phyloP scores from a whole-genome alignment of 495 filamentous ascomycete genomes.

The Sporormia fimetaria region DNA sequence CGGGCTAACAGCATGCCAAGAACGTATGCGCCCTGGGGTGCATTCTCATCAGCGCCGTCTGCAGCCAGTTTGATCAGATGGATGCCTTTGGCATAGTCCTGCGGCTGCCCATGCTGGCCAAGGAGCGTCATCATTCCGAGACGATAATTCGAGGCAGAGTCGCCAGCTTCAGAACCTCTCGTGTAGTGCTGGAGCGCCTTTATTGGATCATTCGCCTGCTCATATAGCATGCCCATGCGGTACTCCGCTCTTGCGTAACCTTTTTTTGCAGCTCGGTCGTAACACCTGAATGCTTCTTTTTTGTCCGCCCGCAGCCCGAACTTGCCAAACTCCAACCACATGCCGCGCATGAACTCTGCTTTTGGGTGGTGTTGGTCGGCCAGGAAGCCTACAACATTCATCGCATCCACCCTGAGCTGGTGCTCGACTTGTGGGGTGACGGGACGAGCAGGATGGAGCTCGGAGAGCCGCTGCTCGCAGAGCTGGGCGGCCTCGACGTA shows the following conservation, averaged over 20 bases:
- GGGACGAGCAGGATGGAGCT: constrained; percentile 53
- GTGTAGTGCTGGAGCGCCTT: constrained; percentile 88
- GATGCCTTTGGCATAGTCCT: constrained; percentile 67
- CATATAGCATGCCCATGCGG: constrained; percentile 95
- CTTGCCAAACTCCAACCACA: constrained; percentile 98
- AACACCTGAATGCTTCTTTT: constrained; percentile 82
- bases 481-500: constrained; percentile 77
- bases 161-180: constrained; percentile 58
- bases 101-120: constrained; percentile 78
- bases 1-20: constrained; percentile 90
- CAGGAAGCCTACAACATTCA: constrained; percentile 82
- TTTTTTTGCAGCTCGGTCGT: constrained; percentile 71
- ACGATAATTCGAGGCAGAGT: constrained; percentile 92
- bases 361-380: constrained; percentile 87
- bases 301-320: constrained; percentile 82
- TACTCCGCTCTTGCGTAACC: constrained; percentile 95
- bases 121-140: constrained; percentile 96
- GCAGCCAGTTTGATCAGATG: constrained; percentile 74
- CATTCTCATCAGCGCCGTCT: constrained; percentile 87
- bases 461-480: constrained; percentile 51
- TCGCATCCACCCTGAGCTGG: constrained; percentile 72
- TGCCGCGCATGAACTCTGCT: constrained; percentile 86
- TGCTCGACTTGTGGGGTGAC: constrained; percentile 78
- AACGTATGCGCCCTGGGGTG: constrained; percentile 92
- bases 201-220: constrained; percentile 77